Evolutionary conservation across 1,284 basidiomycete species (phyloP).

Genomic region (Cystobasidium sp.): DNA sequence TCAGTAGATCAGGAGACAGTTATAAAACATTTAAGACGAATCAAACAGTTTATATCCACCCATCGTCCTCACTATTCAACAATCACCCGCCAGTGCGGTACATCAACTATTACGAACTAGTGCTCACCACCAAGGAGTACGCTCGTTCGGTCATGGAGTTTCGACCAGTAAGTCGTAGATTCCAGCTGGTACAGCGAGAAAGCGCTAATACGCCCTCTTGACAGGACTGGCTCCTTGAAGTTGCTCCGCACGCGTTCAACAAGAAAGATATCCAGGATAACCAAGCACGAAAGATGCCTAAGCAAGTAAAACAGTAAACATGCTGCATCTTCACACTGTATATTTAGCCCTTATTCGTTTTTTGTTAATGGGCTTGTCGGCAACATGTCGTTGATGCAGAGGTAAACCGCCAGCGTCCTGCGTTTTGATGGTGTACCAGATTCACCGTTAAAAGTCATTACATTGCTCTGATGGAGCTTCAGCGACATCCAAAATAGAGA

Average conservation of each 20-base stretch:
- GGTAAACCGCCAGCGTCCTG: too few species aligned
- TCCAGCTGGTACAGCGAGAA: neutral
- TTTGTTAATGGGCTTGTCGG: too few species aligned
- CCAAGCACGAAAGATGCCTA: constrained; percentile 38
- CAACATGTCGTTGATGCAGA: too few species aligned
- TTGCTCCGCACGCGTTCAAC: constrained; percentile 45
- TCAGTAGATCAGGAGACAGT: constrained; percentile 54
- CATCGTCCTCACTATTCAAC: constrained; percentile 92
- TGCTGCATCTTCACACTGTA: neutral
- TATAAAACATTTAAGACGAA: constrained; percentile 53
- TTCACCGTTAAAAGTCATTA: too few species aligned
- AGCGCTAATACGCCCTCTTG: neutral
- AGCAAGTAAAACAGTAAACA: constrained; percentile 29
- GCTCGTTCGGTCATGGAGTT: constrained; percentile 95
- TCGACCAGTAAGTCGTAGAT: constrained; percentile 68
- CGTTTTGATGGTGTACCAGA: too few species aligned
- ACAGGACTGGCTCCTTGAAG: constrained; percentile 44
- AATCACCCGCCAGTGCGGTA: constrained; percentile 90
- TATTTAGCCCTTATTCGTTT: too few species aligned
- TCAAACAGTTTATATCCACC: constrained; percentile 91
- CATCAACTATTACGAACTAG: constrained; percentile 90
- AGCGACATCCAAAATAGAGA: too few species aligned
- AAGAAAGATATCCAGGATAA: constrained; percentile 41
- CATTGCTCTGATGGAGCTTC: too few species aligned
- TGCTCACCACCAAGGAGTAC: constrained; percentile 64